Conservation (phyloP, 2,329 filamentous ascomycete genomes). For the Coniochaeta hoffmannii region DNA sequence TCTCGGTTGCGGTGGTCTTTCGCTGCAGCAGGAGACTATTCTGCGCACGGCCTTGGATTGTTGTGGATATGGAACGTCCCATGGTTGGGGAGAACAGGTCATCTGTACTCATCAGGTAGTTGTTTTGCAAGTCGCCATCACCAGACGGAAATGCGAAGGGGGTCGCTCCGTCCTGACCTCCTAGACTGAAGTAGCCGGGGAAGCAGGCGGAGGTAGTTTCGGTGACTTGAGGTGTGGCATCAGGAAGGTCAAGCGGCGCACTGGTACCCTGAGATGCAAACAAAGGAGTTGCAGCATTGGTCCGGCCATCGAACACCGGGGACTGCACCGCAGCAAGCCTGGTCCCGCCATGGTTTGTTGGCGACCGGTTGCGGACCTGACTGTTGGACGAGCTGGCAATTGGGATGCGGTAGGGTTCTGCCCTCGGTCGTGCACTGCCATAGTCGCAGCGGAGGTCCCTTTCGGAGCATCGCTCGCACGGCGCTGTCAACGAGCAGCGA, state of each 20-base stretch:
- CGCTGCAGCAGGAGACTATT: background rate
- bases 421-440: background rate
- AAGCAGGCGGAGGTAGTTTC: background rate
- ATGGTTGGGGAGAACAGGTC: background rate
- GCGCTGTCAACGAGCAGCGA: conserved; percentile 15
- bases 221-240: background rate
- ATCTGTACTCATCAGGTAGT: background rate
- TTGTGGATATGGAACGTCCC: conserved; percentile 5
- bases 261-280: background rate
- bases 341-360: background rate
- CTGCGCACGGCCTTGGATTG: background rate
- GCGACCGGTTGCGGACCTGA: too few relatives aligned
- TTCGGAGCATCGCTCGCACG: conserved; percentile 12
- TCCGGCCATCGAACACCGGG: background rate
- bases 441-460: background rate
- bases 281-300: background rate
- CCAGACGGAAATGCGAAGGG: background rate
- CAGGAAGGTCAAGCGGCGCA: background rate
- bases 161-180: background rate
- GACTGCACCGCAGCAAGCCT: background rate
- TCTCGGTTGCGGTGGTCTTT: conserved; percentile 5
- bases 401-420: background rate
- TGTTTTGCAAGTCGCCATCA: background rate
- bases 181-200: background rate
- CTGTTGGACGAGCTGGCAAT: background rate